These are phyloP conservation scores for Fistulifera pelliculosa DNA, from an alignment of 108 stramenopile species.

Conservation along the genomic window DNA sequence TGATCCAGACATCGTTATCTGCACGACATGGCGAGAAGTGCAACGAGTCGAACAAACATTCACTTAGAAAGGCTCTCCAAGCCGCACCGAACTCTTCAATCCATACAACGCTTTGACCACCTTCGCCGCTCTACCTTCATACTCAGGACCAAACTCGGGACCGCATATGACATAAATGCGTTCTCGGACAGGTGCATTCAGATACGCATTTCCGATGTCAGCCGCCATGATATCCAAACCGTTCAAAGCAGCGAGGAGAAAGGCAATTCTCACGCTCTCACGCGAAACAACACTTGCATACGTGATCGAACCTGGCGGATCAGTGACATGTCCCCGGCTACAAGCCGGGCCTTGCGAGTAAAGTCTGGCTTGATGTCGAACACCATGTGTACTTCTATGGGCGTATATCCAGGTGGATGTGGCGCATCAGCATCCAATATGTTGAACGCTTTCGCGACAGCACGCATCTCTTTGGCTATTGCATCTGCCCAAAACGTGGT, in stretches of 20 bases:
- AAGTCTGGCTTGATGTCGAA: constrained; percentile 43
- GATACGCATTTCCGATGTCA: constrained; percentile 35
- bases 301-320: constrained; percentile 22
- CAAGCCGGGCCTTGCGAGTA: constrained; percentile 29
- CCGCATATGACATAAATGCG: constrained; percentile 21
- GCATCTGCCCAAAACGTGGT: constrained; percentile 33
- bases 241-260: constrained; percentile 34
- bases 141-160: constrained; percentile 25
- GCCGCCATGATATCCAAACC: constrained; percentile 27
- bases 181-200: constrained; percentile 27
- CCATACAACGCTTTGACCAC: constrained; percentile 35
- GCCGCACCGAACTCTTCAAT: constrained; percentile 24
- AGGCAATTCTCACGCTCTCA: constrained; percentile 35
- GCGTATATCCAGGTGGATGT: constrained; percentile 1
- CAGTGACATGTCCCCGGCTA: constrained; percentile 30
- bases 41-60: constrained; percentile 1
- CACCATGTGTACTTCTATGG: constrained; percentile 18
- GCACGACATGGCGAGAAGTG: constrained; percentile 12
- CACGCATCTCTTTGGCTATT: constrained; percentile 39
- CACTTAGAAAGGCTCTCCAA: constrained; percentile 9
- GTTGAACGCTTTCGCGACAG: constrained; percentile 30
- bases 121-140: constrained; percentile 9
- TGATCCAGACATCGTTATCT: constrained; percentile 32
- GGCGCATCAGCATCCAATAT: constrained; percentile 14
- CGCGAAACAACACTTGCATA: constrained; percentile 43